These are phyloP conservation scores for Collybia sp. DNA, from an alignment of 768 basidiomycete genomes.

Conservation along the genomic window DNA sequence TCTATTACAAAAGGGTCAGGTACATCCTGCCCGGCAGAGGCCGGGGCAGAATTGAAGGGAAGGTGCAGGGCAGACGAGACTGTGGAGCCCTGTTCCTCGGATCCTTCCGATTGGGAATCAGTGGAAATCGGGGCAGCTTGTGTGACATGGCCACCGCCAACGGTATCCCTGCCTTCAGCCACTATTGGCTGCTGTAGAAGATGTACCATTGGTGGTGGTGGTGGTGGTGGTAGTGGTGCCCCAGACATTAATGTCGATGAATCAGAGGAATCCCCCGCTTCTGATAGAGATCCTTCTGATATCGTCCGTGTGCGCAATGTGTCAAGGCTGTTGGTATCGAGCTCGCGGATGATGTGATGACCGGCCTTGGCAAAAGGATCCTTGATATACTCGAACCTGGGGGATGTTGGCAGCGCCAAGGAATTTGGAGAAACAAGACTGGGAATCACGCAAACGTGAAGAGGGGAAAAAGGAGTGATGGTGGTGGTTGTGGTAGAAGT, in stretches of 20 bases:
- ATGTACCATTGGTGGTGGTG: background rate
- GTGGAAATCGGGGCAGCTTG: too few species aligned
- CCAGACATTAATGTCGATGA: too few species aligned
- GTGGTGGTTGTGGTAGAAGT: slow-evolving; percentile 19
- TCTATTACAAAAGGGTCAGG: slow-evolving; percentile 64
- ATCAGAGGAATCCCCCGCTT: slow-evolving; percentile 1
- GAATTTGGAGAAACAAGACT: slow-evolving; percentile 9
- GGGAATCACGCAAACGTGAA: slow-evolving; percentile 22
- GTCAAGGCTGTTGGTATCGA: too few species aligned
- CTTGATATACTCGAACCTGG: slow-evolving; percentile 11
- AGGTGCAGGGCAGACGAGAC: slow-evolving; percentile 14
- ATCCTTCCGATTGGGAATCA: too few species aligned
- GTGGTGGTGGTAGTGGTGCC: background rate
- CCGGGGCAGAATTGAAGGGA: slow-evolving; percentile 21
- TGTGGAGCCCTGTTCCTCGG: background rate
- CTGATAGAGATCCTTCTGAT: slow-evolving; percentile 7
- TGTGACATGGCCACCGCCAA: background rate
- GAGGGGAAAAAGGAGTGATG: slow-evolving; percentile 32
- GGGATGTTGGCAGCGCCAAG: slow-evolving; percentile 9
- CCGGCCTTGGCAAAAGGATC: slow-evolving; percentile 9
- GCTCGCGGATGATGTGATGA: background rate
- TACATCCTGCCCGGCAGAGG: slow-evolving; percentile 40
- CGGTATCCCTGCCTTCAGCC: background rate
- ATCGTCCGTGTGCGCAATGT: background rate
- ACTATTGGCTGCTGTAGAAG: background rate